A percentile compares a stretch with the other conserved stretches of the same genome.
Evolutionary conservation across 768 basidiomycete genomes (phyloP).

Genomic region (Candolleomyces efflorescens): DNA sequence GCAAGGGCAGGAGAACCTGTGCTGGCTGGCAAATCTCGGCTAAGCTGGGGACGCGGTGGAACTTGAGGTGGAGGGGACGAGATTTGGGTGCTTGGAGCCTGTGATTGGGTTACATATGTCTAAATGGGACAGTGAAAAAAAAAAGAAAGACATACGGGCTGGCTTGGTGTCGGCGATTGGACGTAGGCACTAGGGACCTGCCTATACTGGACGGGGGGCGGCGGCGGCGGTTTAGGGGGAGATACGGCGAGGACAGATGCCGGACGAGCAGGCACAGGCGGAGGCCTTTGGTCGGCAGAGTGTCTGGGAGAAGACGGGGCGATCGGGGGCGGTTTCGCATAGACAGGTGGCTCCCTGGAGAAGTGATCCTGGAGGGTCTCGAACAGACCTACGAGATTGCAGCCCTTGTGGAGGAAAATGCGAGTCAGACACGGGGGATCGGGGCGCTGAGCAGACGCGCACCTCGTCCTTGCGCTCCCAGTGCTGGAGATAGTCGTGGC

Average conservation of each 20-base stretch:
- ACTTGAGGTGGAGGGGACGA: conserved; percentile 1
- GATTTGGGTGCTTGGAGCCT: not conserved
- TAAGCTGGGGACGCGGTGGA: not conserved
- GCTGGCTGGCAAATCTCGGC: not conserved
- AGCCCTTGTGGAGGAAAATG: conserved; percentile 48
- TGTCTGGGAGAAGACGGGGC: not conserved
- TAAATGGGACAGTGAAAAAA: not conserved
- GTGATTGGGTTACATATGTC: not conserved
- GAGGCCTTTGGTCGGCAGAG: conserved; percentile 1
- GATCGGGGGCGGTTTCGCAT: conserved; percentile 58
- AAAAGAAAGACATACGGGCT: not conserved
- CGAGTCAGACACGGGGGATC: conserved; percentile 5
- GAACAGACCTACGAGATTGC: conserved; percentile 68
- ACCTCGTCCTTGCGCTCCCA: conserved; percentile 90
- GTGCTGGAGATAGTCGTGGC: conserved; percentile 61
- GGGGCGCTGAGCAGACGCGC: conserved; percentile 20
- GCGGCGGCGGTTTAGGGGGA: conserved; percentile 32
- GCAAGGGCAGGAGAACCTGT: no score
- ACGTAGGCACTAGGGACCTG: no score
- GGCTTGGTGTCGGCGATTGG: no score
- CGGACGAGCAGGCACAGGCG: conserved; percentile 8
- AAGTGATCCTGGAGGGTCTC: conserved; percentile 80
- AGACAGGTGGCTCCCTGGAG: conserved; percentile 84
- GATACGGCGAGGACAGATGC: conserved; percentile 1
- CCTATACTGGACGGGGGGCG: conserved; percentile 3